These are phyloP conservation scores for Citrullus colocynthis DNA, from an alignment of 306 rosid species.

Conservation along the genomic window DNA sequence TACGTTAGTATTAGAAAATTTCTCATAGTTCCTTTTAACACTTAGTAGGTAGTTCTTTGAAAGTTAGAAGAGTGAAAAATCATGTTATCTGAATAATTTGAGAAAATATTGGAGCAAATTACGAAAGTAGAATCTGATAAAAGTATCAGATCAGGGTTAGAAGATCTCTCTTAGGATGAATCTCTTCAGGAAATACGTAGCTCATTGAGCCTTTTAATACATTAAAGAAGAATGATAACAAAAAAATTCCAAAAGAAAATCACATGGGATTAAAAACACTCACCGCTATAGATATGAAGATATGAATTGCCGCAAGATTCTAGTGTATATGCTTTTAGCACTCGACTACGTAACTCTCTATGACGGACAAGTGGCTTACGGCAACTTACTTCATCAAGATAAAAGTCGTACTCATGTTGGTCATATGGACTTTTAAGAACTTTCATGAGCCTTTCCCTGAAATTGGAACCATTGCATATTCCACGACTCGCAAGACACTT, in stretches of 20 bases:
- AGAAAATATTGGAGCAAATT: background rate
- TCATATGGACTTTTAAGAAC: conserved; percentile 43
- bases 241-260: background rate
- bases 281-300: conserved; percentile 40
- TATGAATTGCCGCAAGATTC: conserved; percentile 28
- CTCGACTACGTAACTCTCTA: conserved; percentile 21
- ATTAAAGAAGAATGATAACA: background rate
- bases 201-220: background rate
- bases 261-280: conserved; percentile 13
- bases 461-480: conserved; percentile 16
- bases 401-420: conserved; percentile 15
- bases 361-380: conserved; percentile 14
- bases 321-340: conserved; percentile 10
- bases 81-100: background rate
- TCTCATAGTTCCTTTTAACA: background rate
- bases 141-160: background rate
- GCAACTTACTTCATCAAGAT: conserved; percentile 1
- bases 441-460: conserved; percentile 42
- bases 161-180: background rate
- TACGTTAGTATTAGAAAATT: too few relatives aligned
- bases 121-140: background rate
- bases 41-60: background rate
- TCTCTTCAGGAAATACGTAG: background rate
- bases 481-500: background rate
- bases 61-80: background rate